phyloP scores from a whole-genome alignment of 2,329 filamentous ascomycete species.

The Sphaceloma murrayae region DNA sequence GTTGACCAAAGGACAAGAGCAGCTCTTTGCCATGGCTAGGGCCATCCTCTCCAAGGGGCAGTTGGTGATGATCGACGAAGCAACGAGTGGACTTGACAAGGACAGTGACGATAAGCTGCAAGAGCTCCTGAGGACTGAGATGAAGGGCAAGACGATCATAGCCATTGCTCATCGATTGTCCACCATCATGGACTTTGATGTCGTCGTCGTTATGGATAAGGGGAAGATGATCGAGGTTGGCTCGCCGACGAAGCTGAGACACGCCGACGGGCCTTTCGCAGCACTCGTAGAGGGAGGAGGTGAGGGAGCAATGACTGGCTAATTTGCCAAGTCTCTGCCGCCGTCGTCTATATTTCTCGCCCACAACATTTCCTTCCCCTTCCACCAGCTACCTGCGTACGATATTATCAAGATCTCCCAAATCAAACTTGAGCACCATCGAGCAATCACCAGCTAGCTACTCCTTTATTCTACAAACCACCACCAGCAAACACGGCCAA shows the following conservation, averaged over 20 bases:
- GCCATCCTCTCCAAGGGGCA: conserved; percentile 35
- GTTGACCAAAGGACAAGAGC: conserved; percentile 41
- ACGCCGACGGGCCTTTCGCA: conserved; percentile 18
- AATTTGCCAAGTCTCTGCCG: too few relatives aligned
- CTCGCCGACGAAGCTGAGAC: conserved; percentile 22
- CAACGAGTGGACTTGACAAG: conserved; percentile 28
- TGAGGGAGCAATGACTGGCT: background rate
- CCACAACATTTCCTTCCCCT: too few relatives aligned
- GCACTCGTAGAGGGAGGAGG: conserved; percentile 13
- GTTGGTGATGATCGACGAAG: conserved; percentile 41
- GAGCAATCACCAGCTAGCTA: too few relatives aligned
- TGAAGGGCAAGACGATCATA: conserved; percentile 50
- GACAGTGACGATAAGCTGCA: conserved; percentile 20
- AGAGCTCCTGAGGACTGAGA: conserved; percentile 38
- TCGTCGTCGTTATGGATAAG: conserved; percentile 43
- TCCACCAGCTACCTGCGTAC: too few relatives aligned
- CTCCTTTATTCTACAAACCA: too few relatives aligned
- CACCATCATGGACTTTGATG: conserved; percentile 47
- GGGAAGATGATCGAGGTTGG: conserved; percentile 39
- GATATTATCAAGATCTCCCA: too few relatives aligned
- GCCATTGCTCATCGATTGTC: conserved; percentile 49
- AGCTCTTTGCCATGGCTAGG: conserved; percentile 43
- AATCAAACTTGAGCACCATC: too few relatives aligned
- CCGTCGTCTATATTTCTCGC: too few relatives aligned
- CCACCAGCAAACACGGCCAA: too few relatives aligned